Conservation (phyloP, 2,329 filamentous ascomycete genomes). For the Xylaria polymorpha region DNA sequence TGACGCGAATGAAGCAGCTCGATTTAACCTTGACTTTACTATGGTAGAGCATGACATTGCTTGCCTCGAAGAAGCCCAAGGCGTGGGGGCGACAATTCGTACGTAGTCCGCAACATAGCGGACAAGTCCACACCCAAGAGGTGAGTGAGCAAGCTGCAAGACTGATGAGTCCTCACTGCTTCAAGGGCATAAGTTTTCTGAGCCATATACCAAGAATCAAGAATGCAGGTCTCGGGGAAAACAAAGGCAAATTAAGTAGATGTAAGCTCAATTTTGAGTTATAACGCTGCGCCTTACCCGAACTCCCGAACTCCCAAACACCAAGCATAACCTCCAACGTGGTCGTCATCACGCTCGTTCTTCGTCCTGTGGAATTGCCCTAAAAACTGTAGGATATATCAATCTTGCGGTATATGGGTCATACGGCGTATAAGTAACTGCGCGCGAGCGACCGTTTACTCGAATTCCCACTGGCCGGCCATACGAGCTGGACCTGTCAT, state of each 20-base stretch:
- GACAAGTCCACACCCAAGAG: not conserved
- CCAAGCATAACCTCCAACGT: not conserved
- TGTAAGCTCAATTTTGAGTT: slow-evolving; percentile 1
- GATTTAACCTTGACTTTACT: no score
- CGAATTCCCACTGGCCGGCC: not conserved
- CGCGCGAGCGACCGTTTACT: not conserved
- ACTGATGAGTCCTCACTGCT: not conserved
- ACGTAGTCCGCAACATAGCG: not conserved
- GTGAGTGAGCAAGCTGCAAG: not conserved
- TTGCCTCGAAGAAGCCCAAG: not conserved
- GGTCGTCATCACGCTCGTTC: no score
- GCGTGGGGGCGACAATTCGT: not conserved
- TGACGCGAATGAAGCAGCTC: no score
- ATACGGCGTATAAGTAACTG: not conserved
- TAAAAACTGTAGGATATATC: not conserved
- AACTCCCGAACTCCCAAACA: not conserved
- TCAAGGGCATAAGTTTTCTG: not conserved
- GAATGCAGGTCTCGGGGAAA: not conserved
- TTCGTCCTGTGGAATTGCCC: not conserved
- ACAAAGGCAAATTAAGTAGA: no score
- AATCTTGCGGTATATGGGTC: not conserved
- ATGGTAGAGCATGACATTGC: no score
- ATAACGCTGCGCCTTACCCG: not conserved
- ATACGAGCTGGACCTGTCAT: not conserved
- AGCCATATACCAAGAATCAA: not conserved